A percentile compares a stretch with the other conserved stretches of the same genome.
Conservation (phyloP, 495 filamentous ascomycete genomes). For the Opeltia flavorubescens region DNA sequence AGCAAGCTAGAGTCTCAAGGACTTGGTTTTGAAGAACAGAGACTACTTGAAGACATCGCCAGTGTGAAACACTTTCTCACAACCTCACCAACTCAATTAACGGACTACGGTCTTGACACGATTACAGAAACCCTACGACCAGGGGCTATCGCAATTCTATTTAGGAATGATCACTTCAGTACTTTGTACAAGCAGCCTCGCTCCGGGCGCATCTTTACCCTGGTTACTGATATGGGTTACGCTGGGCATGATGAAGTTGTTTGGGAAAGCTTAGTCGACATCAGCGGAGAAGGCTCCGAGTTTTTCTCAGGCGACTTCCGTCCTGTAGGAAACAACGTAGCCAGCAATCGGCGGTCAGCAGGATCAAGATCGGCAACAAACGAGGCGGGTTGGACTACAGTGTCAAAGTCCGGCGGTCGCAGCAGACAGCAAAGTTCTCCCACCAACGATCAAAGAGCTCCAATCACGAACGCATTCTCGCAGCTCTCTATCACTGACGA, state of each 20-base stretch:
- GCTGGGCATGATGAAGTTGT: slow-evolving; percentile 80
- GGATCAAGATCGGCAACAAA: slow-evolving; percentile 2
- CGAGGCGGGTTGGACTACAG: slow-evolving; percentile 36
- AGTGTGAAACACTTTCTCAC: slow-evolving; percentile 70
- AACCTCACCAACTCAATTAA: slow-evolving; percentile 73
- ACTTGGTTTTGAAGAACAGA: slow-evolving; percentile 47
- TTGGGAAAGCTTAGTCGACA: slow-evolving; percentile 85
- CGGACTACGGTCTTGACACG: slow-evolving; percentile 59
- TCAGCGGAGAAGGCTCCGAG: slow-evolving; percentile 68
- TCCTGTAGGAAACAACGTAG: slow-evolving; percentile 46
- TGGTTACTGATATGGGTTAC: slow-evolving; percentile 90
- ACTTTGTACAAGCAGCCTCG: slow-evolving; percentile 75
- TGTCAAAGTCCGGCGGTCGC: slow-evolving; percentile 15
- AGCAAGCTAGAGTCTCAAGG: slow-evolving; percentile 49
- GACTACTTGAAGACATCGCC: slow-evolving; percentile 61
- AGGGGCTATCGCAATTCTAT: slow-evolving; percentile 73
- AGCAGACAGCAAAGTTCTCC: neutral
- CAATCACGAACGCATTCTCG: slow-evolving; percentile 8
- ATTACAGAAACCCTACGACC: slow-evolving; percentile 50
- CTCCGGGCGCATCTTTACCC: slow-evolving; percentile 52
- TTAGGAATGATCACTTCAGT: slow-evolving; percentile 93
- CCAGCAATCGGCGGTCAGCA: slow-evolving; percentile 2
- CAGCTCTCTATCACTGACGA: slow-evolving; percentile 22
- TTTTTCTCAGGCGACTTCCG: slow-evolving; percentile 88
- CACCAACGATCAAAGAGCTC: slow-evolving; percentile 21